phyloP scores from a whole-genome alignment of 345 rosid genomes.

The Camelina hispida region DNA sequence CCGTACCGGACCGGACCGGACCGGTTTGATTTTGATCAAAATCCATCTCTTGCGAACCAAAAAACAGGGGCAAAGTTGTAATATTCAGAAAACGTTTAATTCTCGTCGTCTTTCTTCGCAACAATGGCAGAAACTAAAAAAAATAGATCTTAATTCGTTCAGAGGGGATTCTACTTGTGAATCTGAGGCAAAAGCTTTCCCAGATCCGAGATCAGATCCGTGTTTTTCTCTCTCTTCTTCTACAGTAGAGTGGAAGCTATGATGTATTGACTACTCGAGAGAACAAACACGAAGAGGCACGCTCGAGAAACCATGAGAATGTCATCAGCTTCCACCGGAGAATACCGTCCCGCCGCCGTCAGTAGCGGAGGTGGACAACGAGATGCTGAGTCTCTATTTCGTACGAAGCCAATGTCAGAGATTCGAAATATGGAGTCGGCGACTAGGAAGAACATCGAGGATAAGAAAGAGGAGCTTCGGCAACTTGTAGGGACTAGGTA shows the following conservation, averaged over 20 bases:
- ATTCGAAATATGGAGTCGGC: constrained; percentile 77
- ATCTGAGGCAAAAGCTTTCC: constrained; percentile 40
- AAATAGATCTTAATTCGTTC: constrained; percentile 35
- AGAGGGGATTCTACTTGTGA: constrained; percentile 22
- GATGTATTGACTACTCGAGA: constrained; percentile 32
- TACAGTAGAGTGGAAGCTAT: constrained; percentile 26
- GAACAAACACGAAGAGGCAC: constrained; percentile 22
- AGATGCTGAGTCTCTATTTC: constrained; percentile 89
- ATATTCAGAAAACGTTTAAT: constrained; percentile 8
- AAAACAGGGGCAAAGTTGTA: constrained; percentile 17
- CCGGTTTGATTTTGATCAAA: background rate
- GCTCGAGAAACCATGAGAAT: constrained; percentile 47
- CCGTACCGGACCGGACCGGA: constrained; percentile 18
- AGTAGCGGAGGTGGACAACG: constrained; percentile 58
- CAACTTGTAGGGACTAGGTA: constrained; percentile 89
- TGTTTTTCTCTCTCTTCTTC: constrained; percentile 1
- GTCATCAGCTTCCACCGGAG: constrained; percentile 49
- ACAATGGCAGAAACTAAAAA: constrained; percentile 38
- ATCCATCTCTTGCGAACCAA: background rate
- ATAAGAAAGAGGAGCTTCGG: constrained; percentile 95
- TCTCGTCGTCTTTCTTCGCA: constrained; percentile 36
- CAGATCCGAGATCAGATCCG: constrained; percentile 45
- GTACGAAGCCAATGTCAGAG: constrained; percentile 72
- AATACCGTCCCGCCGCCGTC: constrained; percentile 48
- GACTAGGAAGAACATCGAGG: constrained; percentile 79